Percentiles rank a stretch among this genome's conserved stretches.
These are phyloP conservation scores for Lactifluus subvellereus DNA, from an alignment of 768 basidiomycete genomes.

Conservation along the genomic window DNA sequence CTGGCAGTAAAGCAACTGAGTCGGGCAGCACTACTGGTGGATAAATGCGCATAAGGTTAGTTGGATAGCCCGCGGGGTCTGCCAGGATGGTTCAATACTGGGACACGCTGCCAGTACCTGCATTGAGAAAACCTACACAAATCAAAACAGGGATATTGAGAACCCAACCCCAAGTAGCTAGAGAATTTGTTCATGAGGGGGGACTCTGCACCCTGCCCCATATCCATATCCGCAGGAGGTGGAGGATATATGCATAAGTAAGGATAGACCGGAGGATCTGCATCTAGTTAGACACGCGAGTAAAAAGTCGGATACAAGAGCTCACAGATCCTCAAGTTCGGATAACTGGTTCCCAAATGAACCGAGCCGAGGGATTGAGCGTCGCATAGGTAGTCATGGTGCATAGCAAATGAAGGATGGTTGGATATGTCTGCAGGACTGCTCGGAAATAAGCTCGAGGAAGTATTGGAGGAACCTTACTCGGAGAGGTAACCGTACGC, in stretches of 20 bases:
- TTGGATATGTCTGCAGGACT: not conserved
- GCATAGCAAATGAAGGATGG: not conserved
- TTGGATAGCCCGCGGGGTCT: slow-evolving; percentile 16
- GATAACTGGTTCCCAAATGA: slow-evolving; percentile 4
- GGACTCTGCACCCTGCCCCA: slow-evolving; percentile 12
- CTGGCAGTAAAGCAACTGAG: not conserved
- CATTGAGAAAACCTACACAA: slow-evolving; percentile 8
- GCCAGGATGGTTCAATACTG: not conserved
- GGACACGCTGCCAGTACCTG: not conserved
- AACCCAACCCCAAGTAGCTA: slow-evolving; percentile 1
- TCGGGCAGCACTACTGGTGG: not conserved
- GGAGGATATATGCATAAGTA: slow-evolving; percentile 6
- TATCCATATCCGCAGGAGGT: not conserved
- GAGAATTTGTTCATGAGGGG: slow-evolving; percentile 25
- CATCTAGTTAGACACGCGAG: not conserved
- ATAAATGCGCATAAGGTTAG: slow-evolving; percentile 8
- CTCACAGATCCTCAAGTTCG: slow-evolving; percentile 13
- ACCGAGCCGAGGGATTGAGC: not conserved
- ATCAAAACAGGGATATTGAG: slow-evolving; percentile 15
- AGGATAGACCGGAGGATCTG: slow-evolving; percentile 23
- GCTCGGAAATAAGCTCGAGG: too few relatives aligned
- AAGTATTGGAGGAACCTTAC: not conserved
- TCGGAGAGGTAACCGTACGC: not conserved
- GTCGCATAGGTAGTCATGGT: not conserved
- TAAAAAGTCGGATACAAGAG: not conserved